Percentiles rank a stretch among this genome's conserved stretches.
phyloP scores from a whole-genome alignment of 139 green algal genomes.

The Medakamo hakoo region DNA sequence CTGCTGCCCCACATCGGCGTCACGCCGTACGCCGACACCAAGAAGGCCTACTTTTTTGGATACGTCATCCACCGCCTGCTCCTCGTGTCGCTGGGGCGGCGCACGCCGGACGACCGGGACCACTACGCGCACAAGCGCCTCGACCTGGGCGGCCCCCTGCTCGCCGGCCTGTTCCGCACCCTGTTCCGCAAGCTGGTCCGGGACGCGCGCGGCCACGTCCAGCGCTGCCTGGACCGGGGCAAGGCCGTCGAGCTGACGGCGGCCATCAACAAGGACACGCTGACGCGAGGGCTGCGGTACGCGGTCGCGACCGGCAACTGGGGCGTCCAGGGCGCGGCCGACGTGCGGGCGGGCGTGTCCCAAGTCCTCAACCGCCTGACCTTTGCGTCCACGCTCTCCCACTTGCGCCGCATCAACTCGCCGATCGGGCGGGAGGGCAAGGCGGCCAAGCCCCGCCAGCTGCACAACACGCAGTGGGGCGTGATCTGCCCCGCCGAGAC shows the following conservation, averaged over 20 bases:
- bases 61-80: constrained; percentile 64
- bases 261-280: constrained; percentile 78
- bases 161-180: constrained; percentile 68
- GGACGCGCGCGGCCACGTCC: constrained; percentile 69
- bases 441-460: constrained; percentile 89
- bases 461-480: constrained; percentile 98
- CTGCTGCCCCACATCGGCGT: constrained; percentile 89
- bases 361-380: constrained; percentile 94
- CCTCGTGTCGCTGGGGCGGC: constrained; percentile 55
- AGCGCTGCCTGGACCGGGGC: constrained; percentile 48
- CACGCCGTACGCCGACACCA: constrained; percentile 51
- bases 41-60: constrained; percentile 63
- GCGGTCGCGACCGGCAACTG: constrained; percentile 96
- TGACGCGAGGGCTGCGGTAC: constrained; percentile 87
- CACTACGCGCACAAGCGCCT: constrained; percentile 98
- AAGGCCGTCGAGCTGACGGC: constrained; percentile 64
- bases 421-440: constrained; percentile 89
- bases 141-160: constrained; percentile 71
- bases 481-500: constrained; percentile 97
- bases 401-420: constrained; percentile 93
- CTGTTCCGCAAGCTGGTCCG: constrained; percentile 92
- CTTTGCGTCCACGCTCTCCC: constrained; percentile 85
- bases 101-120: constrained; percentile 83
- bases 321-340: constrained; percentile 64
- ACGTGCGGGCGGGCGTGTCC: constrained; percentile 63